Base-by-base conservation (phyloP, 2,329 filamentous ascomycete species). In the Fusarium decemcellulare region DNA sequence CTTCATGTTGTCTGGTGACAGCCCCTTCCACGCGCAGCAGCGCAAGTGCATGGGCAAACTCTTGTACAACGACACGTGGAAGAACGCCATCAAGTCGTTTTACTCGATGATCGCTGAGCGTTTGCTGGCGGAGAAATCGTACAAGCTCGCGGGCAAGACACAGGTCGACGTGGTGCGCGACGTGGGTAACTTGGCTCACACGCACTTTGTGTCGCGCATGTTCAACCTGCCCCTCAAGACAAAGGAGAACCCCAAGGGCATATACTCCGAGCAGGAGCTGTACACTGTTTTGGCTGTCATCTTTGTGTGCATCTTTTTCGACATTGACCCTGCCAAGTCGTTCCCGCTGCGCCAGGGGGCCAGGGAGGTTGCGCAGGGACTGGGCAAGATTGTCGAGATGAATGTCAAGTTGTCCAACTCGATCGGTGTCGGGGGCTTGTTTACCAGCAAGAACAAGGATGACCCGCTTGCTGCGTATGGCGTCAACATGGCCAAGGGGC, bases 161-260 rank as follows among this genome's bases (percentile, higher is more conserved):
- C 90, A 93, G 75, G 86, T 94, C 42, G 93, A 96, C 71, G 84
- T 95, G 5, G 82, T 93, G 10, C 87, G 90, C 27, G 90, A 93
- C 59, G 86, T 93, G 1, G 90, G 88, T 29, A 93, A 93, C 74
- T 79, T 92, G 29, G 86, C 85, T 0, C 90, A 91, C 7, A 87
- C 90, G 5, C 84, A 88, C 71, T 93, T 92, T 42, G 88, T 87
- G 0, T 83, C 91, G 3, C 85, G 86, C 6, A 83, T 85, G 23
- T 92, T 93, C 75, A 88, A 89, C 51, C 81, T 93, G 5, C 91
- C 92, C 0, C 81, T 94, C 40, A 92, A 93, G 81, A 90, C 88
- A 0, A 76, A 78, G 4, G 82, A 88, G 11, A 87, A 89, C 53
- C 87, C 88, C 4, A 87, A 84, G 69, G 91, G 91, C 3, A 78